Evolutionary conservation across 495 filamentous ascomycete species (phyloP).

Genomic region (Hypoxylon crocopeplum): DNA sequence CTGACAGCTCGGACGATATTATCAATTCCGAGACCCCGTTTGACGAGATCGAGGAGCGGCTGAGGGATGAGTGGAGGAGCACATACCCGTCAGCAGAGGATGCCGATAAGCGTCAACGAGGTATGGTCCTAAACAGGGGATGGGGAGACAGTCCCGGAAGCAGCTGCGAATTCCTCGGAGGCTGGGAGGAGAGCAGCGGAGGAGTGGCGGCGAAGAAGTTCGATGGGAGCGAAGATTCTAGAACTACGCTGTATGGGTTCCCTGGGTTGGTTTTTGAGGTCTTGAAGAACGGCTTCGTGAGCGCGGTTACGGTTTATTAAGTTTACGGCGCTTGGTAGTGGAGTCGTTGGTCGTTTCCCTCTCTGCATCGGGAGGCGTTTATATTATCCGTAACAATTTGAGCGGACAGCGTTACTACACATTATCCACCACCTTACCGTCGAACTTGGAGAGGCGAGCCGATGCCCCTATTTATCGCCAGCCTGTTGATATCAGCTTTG

Average conservation of each 20-base stretch:
- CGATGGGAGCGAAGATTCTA: conserved; percentile 68
- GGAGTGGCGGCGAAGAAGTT: conserved; percentile 50
- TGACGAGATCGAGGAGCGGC: conserved; percentile 66
- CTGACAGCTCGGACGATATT: conserved; percentile 29
- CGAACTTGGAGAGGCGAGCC: no score
- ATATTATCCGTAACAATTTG: conserved; percentile 3
- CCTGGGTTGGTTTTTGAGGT: conserved; percentile 96
- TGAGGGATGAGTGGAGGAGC: conserved; percentile 74
- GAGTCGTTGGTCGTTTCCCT: conserved; percentile 5
- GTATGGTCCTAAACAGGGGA: conserved; percentile 88
- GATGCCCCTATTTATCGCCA: no score
- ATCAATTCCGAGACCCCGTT: conserved; percentile 82
- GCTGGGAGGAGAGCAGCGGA: conserved; percentile 78
- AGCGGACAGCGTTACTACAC: neutral
- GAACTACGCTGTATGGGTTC: conserved; percentile 91
- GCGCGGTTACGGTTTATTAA: conserved; percentile 85
- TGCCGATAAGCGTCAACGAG: conserved; percentile 68
- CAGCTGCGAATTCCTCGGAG: conserved; percentile 86
- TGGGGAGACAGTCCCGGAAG: conserved; percentile 92
- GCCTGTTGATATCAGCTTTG: no score
- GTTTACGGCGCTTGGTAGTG: neutral
- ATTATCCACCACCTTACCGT: no score
- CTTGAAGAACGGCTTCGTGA: conserved; percentile 88
- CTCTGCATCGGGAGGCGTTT: neutral
- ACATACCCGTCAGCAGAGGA: conserved; percentile 67